Base-by-base conservation (phyloP, 495 filamentous ascomycete species). In the Hyaloscypha bicolor region DNA sequence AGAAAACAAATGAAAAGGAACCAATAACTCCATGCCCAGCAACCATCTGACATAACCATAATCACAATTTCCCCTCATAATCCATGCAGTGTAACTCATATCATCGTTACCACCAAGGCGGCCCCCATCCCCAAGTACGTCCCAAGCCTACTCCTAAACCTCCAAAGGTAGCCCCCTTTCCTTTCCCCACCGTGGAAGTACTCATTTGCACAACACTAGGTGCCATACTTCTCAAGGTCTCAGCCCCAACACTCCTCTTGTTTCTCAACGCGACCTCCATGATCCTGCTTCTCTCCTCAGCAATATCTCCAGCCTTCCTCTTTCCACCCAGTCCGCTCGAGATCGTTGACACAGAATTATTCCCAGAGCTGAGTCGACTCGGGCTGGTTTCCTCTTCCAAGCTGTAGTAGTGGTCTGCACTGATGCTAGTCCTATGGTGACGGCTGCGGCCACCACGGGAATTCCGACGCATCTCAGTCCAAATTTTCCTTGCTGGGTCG, bases 401-500 rank as follows among this genome's bases (percentile, higher is more conserved):
- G 30, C 68, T 53, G 72, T 69, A 62, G 25, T 58, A 74, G 53
- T 71, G 69, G 60, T 48, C 70, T 52, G 14, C 71, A 73, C 53
- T 76, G 72, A 25, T 72, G 69, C 42, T 73, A 65, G 21, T 75
- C 30, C 64, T 58, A 9, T 3, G 16, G 22, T 71, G 57, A 30
- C 35, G 59, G 22, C 31, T 37, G 22, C 62, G 45, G 33, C 48
- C 14, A 33, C 69, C 64, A 22, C 71, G 61, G 4, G 67, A 72
- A 33, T 29, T 65, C 5, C 61, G 60, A 11, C 73, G 78, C 73
- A 83, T 78, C 55, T 79, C 74, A n/a, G 73, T 77, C 81, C 81
- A 82, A 32, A 83, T 82, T 62, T 76, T 79, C 42, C 78, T 68
- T 29, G 81, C 81, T 37, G 79, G 80, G 63, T 82, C 81, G 30